Evolutionary conservation across 2,329 filamentous ascomycete species (phyloP), one percentile per base, ranked within the genome.

Genomic region (Colletotrichum theobromicola): DNA sequence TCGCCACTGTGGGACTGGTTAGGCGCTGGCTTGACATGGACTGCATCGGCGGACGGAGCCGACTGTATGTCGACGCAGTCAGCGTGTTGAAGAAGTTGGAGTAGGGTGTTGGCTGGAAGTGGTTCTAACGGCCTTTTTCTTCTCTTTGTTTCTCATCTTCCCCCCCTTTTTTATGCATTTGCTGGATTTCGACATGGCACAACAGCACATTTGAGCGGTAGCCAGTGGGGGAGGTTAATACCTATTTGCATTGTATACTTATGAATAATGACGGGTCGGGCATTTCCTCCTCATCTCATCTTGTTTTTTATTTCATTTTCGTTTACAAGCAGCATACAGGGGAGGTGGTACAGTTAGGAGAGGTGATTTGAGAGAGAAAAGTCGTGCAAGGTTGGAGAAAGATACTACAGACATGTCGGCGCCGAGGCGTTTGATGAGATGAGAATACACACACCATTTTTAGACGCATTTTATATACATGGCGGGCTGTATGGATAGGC

Each of bases 31-130:
- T 92, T 55, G 87, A 89, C 77, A 79, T 79, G 55, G 90, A 91
- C 66, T 88, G 87, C 46, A 80, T 87, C 5, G 89, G 87, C 7
- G 83, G 84, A 24, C 84, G 85, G 64, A 90, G 85, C 77, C 85
- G 87, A 61, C 79, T 91, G 64, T 87, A 89, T 57, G 84, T 88
- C 28, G 90, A 92, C 77, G 88, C 89, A 8, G 83, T 90, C 5
- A 82, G 85, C 3, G 89, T 91, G 66, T 77, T 92, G 76, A 85
- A 82, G 77, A 88, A 86, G 77, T 79, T 92, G 67, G 87, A 90
- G 77, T 85, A 88, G 76, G 83, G 84, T 5, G 65, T 65, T 26
- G 60, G 50, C 34, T 76, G 74, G 60, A 67, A 57, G 65, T 77
- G 67, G 67, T 76, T 77, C 21, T 75, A 72, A 50, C 16, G 21